These are phyloP conservation scores for Camelina neglecta DNA, from an alignment of 345 rosid genomes.

Conservation along the genomic window DNA sequence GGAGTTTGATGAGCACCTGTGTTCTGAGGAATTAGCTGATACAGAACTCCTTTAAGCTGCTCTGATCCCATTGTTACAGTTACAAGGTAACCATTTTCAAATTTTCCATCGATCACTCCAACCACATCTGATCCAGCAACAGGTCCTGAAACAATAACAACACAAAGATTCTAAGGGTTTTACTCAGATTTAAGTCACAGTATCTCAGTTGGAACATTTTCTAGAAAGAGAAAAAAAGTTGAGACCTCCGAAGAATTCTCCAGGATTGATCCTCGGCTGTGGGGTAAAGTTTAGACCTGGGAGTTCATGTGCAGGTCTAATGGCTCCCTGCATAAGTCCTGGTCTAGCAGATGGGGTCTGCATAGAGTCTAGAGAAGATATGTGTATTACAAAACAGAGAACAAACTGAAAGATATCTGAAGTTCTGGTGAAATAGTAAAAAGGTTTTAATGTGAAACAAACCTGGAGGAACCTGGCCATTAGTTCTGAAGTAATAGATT, in stretches of 20 bases:
- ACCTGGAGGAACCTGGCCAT: conserved; percentile 66
- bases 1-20: conserved; percentile 48
- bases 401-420: background rate
- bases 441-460: conserved; percentile 31
- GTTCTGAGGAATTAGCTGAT: conserved; percentile 46
- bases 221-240: conserved; percentile 5
- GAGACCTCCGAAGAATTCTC: conserved; percentile 60
- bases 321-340: conserved; percentile 51
- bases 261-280: conserved; percentile 50
- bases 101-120: conserved; percentile 92
- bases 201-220: conserved; percentile 7
- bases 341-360: conserved; percentile 50
- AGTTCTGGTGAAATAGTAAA: background rate
- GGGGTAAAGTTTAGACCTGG: conserved; percentile 52
- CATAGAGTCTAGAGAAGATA: conserved; percentile 54
- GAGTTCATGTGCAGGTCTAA: conserved; percentile 51
- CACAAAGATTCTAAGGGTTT: background rate
- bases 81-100: conserved; percentile 87
- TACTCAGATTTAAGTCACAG: conserved; percentile 11
- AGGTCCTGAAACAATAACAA: conserved; percentile 42
- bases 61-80: conserved; percentile 81
- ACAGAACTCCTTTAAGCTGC: conserved; percentile 81
- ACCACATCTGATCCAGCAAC: conserved; percentile 59
- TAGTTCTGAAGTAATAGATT: conserved; percentile 68
- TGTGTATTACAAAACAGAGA: conserved; percentile 22